phyloP scores from a whole-genome alignment of 495 filamentous ascomycete genomes.

The Aspergillus sclerotioniger region DNA sequence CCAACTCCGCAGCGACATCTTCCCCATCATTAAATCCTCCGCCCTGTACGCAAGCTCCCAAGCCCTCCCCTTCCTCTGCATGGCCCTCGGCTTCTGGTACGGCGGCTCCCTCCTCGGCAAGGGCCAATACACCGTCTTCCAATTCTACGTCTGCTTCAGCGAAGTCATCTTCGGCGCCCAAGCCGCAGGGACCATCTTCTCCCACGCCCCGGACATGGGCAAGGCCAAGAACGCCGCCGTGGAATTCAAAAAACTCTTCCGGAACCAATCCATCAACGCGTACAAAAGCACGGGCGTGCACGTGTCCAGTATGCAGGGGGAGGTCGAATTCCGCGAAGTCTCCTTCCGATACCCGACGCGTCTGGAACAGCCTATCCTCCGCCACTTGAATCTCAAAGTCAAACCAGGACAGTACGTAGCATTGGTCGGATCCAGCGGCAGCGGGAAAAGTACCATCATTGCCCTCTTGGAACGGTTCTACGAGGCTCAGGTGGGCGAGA shows the following conservation, averaged over 20 bases:
- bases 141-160: conserved; percentile 83
- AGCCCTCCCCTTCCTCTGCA: conserved; percentile 71
- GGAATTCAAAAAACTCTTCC: conserved; percentile 71
- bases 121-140: conserved; percentile 66
- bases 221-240: conserved; percentile 78
- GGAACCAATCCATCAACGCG: conserved; percentile 70
- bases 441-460: conserved; percentile 80
- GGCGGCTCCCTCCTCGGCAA: conserved; percentile 74
- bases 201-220: conserved; percentile 80
- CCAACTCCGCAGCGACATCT: conserved; percentile 60
- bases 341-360: conserved; percentile 79
- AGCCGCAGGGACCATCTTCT: conserved; percentile 80
- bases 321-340: conserved; percentile 73
- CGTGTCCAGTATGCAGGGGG: conserved; percentile 57
- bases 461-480: conserved; percentile 81
- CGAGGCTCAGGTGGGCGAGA: conserved; percentile 64
- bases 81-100: conserved; percentile 90
- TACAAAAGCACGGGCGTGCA: conserved; percentile 69
- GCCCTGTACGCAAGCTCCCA: conserved; percentile 77
- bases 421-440: conserved; percentile 76
- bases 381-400: conserved; percentile 65
- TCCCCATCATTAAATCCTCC: conserved; percentile 64
- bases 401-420: conserved; percentile 76
- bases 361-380: conserved; percentile 71
- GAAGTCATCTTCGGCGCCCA: conserved; percentile 80